Percentiles rank a stretch among this genome's conserved stretches.
Conservation (phyloP, 2,329 filamentous ascomycete genomes). For the Gnomoniopsis sp. region DNA sequence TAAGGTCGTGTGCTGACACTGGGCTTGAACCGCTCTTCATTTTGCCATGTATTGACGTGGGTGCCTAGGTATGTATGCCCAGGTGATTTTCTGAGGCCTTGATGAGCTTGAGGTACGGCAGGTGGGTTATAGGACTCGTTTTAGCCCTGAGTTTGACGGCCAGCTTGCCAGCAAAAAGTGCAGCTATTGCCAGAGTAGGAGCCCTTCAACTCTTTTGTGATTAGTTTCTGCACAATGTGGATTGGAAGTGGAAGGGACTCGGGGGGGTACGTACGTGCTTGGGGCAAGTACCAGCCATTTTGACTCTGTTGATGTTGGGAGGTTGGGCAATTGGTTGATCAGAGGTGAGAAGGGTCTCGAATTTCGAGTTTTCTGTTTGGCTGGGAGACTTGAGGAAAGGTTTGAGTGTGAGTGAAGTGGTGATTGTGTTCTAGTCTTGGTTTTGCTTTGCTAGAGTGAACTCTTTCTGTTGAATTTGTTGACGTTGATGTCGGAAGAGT, state of each 20-base stretch:
- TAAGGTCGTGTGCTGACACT: too few species aligned
- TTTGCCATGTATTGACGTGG: too few species aligned
- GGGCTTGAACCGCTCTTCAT: too few species aligned
- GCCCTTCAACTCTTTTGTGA: too few species aligned
- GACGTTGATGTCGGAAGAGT: background rate
- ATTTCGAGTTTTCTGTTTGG: too few species aligned
- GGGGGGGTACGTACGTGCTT: too few species aligned
- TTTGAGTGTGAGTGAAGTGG: background rate
- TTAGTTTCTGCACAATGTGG: too few species aligned
- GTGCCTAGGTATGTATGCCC: too few species aligned
- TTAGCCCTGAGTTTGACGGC: background rate
- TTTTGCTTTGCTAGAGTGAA: background rate
- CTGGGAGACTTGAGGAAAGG: too few species aligned
- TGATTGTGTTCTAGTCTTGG: background rate
- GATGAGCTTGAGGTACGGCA: background rate
- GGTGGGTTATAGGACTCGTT: background rate
- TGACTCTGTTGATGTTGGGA: background rate
- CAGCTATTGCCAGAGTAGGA: background rate
- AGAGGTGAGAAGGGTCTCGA: background rate
- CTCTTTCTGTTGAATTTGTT: background rate
- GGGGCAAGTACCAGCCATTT: background rate
- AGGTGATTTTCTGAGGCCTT: too few species aligned
- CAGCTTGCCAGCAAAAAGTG: background rate
- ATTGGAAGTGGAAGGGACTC: too few species aligned
- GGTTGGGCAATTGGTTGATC: background rate